Evolutionary conservation across 1,139 yeast species (phyloP), one percentile per base, ranked within the genome.

Genomic region (Yamadazyma dendronema): DNA sequence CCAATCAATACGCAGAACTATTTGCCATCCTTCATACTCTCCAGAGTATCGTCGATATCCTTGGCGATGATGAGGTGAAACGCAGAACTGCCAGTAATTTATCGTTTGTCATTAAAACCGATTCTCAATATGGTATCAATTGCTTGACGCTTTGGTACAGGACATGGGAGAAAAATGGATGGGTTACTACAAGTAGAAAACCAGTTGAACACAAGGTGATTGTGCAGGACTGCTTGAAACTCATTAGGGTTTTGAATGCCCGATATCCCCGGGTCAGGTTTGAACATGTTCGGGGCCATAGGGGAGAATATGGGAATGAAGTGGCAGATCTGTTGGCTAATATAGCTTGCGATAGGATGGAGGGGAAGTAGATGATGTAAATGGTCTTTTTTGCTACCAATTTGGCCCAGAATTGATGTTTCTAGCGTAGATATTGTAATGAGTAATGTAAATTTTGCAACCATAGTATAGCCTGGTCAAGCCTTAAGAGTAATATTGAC

Each of bases 1-100:
- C 96, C 0, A 90, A 88, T 52, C 90, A 85, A 49, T 65, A 89
- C 31, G 95, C 95, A 2, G 97, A 90, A 57, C 67, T 89, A 15
- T 56, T 64, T 14, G 97, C 95, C 0, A 67, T 85, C 17, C 55
- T 61, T 5, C 69, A 68, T 32, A 94, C 94, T 0, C 56, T 84
- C 36, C 53, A 56, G 7, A 49, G 54, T 8, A 67, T 79, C 10
- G 46, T 59, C 37, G 23, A 29, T 5, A n/a, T 29, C 12, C 14
- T 6, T 8, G 9, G 6, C 9, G 22, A 19, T 7, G 9, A 19
- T n/a, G n/a, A n/a, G n/a, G n/a, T n/a, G n/a, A 7, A 21, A 7
- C 7, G 23, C 9, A 21, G 10, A 21, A 7, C 23, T 10, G 9
- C 23, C 13, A 24, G 26, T 11, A 10, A 24, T 8, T 24, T 14